Evolutionary conservation across 225 moss, liverwort and hornwort species (phyloP), one percentile per base, ranked within the genome.

Genomic region (Physcomitrellopsis africana): DNA sequence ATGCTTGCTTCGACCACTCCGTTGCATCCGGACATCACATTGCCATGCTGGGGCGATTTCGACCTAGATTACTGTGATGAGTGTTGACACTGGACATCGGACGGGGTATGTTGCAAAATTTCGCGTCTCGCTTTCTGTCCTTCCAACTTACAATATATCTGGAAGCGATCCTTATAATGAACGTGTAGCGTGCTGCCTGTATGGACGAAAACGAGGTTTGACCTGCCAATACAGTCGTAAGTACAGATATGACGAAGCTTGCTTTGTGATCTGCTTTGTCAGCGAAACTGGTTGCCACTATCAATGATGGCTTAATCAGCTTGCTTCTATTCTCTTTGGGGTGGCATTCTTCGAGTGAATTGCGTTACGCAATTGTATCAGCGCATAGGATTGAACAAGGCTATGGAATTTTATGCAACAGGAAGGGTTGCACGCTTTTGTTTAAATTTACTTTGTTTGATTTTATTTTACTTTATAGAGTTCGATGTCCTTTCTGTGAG

Each of bases 351-450:
- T 16, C 9, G 24, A 45, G 65, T n/a, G 54, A 9, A 63, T 37
- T 37, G 22, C 55, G 13, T 9, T 45, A 27, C 26, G 51, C 16
- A 49, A 5, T 49, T 49, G 2, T 9, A 26, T 20, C 5, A 51
- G 51, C 48, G 20, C 18, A 17, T 13, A 68, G 37, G 60, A 64
- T 42, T 20, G 59, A 42, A 60, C 20, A 27, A 60, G 53, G 24
- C 3, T 20, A 24, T 73, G 24, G 18, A 52, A 59, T 53, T 29
- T 72, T 16, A 44, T 75, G 59, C 51, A 27, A 56, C 71, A 54
- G 67, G 41, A 49, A 66, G 67, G 55, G 27, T 60, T 37, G 69
- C 65, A 9, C 47, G 42, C 73, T 69, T 47, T 60, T 77, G 32
- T 37, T 49, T 49, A 49, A 49, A 37, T 37, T 37, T 49, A 3